Evolutionary conservation across 768 basidiomycete genomes (phyloP).

Genomic region (Suillus alpinus): DNA sequence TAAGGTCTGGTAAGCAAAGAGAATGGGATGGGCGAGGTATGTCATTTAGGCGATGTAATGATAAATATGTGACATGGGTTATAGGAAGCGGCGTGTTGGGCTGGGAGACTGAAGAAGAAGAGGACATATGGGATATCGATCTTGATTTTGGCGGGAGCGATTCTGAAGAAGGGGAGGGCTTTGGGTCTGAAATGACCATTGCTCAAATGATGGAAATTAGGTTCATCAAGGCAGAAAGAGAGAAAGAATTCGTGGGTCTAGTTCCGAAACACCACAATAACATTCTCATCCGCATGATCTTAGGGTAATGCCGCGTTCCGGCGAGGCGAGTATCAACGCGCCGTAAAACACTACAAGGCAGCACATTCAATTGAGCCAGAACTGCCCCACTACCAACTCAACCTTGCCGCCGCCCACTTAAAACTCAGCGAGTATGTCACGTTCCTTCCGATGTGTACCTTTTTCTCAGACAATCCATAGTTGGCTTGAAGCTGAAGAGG

Average conservation of each 20-base stretch:
- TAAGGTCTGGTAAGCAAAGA: conserved; percentile 61
- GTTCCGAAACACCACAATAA: background rate
- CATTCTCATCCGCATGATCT: conserved; percentile 9
- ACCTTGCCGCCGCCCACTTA: conserved; percentile 71
- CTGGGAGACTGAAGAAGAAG: conserved; percentile 75
- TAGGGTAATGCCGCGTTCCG: conserved; percentile 73
- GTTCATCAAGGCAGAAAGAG: conserved; percentile 64
- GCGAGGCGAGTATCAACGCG: conserved; percentile 52
- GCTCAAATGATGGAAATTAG: conserved; percentile 74
- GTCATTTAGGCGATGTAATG: background rate
- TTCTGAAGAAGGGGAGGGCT: conserved; percentile 47
- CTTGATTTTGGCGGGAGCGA: conserved; percentile 62
- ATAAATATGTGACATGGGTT: background rate
- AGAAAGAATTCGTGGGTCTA: conserved; percentile 61
- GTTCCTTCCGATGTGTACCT: conserved; percentile 5
- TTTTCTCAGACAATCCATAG: conserved; percentile 35
- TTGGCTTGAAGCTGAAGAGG: conserved; percentile 70
- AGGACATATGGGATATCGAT: conserved; percentile 73
- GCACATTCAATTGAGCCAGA: conserved; percentile 69
- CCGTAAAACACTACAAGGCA: conserved; percentile 55
- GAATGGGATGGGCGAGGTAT: conserved; percentile 75
- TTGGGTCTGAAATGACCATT: conserved; percentile 54
- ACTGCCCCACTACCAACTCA: conserved; percentile 72
- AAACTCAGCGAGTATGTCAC: conserved; percentile 63
- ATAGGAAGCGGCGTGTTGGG: conserved; percentile 59